A percentile compares a stretch with the other conserved stretches of the same genome.
phyloP scores from a whole-genome alignment of 1,284 basidiomycete species.

The Ceratobasidium sp. region DNA sequence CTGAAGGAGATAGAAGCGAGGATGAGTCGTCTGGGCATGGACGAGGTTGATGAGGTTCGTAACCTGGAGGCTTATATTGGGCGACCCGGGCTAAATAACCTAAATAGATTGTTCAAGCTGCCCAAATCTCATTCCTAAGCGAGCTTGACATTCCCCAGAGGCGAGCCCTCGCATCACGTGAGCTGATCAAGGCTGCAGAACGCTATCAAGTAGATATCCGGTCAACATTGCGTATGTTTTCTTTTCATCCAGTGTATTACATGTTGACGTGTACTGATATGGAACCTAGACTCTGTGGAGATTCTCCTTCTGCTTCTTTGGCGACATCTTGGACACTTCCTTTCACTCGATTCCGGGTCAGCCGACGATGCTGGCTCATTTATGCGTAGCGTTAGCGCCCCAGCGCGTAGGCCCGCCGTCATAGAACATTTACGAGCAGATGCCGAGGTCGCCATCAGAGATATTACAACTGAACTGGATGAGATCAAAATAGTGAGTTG shows the following conservation, averaged over 20 bases:
- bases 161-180: slow-evolving; percentile 65
- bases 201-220: slow-evolving; percentile 57
- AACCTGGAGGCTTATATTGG: not conserved
- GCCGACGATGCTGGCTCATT: slow-evolving; percentile 46
- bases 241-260: slow-evolving; percentile 15
- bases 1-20: slow-evolving; percentile 60
- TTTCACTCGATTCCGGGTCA: slow-evolving; percentile 33
- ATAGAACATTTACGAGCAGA: slow-evolving; percentile 47
- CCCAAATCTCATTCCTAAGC: slow-evolving; percentile 63
- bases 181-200: slow-evolving; percentile 60
- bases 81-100: too few relatives aligned
- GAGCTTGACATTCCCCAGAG: slow-evolving; percentile 73
- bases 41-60: slow-evolving; percentile 73
- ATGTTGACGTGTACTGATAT: slow-evolving; percentile 12
- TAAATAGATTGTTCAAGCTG: slow-evolving; percentile 61
- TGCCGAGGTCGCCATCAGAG: slow-evolving; percentile 48
- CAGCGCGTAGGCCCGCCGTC: slow-evolving; percentile 39
- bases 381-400: slow-evolving; percentile 45
- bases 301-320: slow-evolving; percentile 85
- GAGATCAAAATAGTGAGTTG: slow-evolving; percentile 51
- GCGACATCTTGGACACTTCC: slow-evolving; percentile 76
- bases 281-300: slow-evolving; percentile 70
- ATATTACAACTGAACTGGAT: slow-evolving; percentile 49
- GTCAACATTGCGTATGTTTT: slow-evolving; percentile 62
- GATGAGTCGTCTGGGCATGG: slow-evolving; percentile 71